Conservation (phyloP, 768 basidiomycete species). For the Boletales sp. region DNA sequence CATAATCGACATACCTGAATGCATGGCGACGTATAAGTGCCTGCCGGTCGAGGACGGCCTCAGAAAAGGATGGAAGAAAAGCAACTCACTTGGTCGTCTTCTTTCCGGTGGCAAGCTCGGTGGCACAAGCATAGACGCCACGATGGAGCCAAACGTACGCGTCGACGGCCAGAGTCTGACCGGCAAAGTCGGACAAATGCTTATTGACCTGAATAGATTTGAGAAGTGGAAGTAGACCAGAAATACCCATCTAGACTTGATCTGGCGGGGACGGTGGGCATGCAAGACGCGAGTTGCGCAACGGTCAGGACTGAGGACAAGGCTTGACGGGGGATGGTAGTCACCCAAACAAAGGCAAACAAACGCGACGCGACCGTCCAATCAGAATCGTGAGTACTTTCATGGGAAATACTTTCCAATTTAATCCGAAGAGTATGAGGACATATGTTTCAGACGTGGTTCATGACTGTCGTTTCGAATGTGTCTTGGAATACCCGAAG, state of each 20-base stretch:
- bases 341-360: conserved; percentile 26
- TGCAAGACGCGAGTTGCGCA: not conserved
- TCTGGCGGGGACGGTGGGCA: not conserved
- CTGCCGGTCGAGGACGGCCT: not conserved
- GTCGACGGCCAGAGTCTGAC: conserved; percentile 87
- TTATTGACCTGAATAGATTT: conserved; percentile 82
- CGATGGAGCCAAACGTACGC: conserved; percentile 94
- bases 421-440: no score
- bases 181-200: conserved; percentile 78
- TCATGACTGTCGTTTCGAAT: no score
- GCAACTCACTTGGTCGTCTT: conserved; percentile 72
- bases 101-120: conserved; percentile 84
- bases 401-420: no score
- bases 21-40: conserved; percentile 4
- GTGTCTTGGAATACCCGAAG: no score
- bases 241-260: conserved; percentile 74
- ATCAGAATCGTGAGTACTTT: no score
- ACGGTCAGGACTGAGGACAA: not conserved
- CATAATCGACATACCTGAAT: conserved; percentile 90
- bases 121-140: conserved; percentile 86
- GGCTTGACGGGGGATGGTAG: not conserved
- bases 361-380: conserved; percentile 27
- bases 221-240: conserved; percentile 83
- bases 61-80: not conserved
- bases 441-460: no score